Evolutionary conservation across 768 basidiomycete genomes (phyloP).

Genomic region (Leccinum variicolor): DNA sequence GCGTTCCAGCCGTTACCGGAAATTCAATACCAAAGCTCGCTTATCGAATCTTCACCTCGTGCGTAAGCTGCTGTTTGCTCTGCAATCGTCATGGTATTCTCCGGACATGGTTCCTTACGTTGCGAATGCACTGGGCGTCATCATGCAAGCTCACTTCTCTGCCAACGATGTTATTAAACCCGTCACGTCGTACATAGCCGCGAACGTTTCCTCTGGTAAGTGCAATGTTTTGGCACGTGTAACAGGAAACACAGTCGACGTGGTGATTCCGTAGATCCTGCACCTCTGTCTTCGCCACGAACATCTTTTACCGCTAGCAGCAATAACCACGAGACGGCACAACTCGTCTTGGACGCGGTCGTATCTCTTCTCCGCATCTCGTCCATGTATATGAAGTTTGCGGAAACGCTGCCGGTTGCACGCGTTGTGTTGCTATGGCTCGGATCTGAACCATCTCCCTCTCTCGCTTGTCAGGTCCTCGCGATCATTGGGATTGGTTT

Average conservation of each 20-base stretch:
- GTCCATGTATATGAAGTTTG: conserved; percentile 65
- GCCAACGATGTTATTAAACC: conserved; percentile 81
- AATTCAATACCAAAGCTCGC: conserved; percentile 75
- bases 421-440: conserved; percentile 79
- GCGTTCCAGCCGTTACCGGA: conserved; percentile 63
- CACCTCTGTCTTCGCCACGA: conserved; percentile 8
- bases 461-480: conserved; percentile 58
- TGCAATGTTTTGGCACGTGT: background rate
- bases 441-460: conserved; percentile 64
- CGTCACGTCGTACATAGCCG: conserved; percentile 79
- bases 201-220: conserved; percentile 70
- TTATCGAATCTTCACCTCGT: conserved; percentile 69
- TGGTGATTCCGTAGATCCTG: background rate
- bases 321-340: conserved; percentile 53
- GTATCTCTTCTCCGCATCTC: conserved; percentile 58
- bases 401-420: conserved; percentile 68
- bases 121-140: conserved; percentile 56
- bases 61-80: conserved; percentile 72
- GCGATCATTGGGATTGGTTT: conserved; percentile 56
- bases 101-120: conserved; percentile 46
- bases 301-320: conserved; percentile 7
- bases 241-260: background rate
- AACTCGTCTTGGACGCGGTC: conserved; percentile 63
- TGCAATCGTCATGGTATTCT: conserved; percentile 78
- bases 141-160: conserved; percentile 64